Percentiles rank a stretch among this genome's conserved stretches.
These are phyloP conservation scores for Phytophthora pseudosyringae DNA, from an alignment of 352 stramenopile species.

Conservation along the genomic window DNA sequence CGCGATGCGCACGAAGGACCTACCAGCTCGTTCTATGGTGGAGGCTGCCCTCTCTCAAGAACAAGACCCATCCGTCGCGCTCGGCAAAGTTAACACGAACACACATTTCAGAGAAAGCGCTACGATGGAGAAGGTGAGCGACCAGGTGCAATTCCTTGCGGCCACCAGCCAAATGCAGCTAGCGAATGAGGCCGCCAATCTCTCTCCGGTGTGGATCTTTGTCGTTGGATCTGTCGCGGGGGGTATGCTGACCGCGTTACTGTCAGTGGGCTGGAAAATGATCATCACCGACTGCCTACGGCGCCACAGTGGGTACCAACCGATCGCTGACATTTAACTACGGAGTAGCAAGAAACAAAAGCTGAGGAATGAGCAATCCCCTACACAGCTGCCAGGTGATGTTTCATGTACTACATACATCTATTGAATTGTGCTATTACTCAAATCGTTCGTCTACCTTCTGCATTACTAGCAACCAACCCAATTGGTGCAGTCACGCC, in stretches of 20 bases:
- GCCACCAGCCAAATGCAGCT: constrained; percentile 27
- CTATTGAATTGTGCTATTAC: constrained; percentile 5
- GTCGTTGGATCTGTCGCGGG: constrained; percentile 29
- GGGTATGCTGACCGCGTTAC: constrained; percentile 31
- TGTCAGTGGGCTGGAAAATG: constrained; percentile 36
- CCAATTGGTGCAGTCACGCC: too few relatives aligned
- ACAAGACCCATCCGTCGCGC: constrained; percentile 6
- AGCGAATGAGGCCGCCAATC: constrained; percentile 7
- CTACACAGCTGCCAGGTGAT: neutral
- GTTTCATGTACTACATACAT: constrained; percentile 11
- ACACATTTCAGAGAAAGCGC: neutral
- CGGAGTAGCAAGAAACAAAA: neutral
- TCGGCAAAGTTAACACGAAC: constrained; percentile 2
- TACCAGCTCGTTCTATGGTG: constrained; percentile 57
- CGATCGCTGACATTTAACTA: constrained; percentile 29
- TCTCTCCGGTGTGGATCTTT: constrained; percentile 26
- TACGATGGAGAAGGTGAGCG: neutral
- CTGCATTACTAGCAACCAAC: neutral
- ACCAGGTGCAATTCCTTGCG: constrained; percentile 22
- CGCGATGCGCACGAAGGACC: constrained; percentile 54
- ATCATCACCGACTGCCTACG: constrained; percentile 32
- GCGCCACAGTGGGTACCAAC: constrained; percentile 29
- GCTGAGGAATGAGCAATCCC: neutral
- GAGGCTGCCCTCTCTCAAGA: constrained; percentile 38
- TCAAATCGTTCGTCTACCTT: neutral